Conservation (phyloP, 1,284 basidiomycete species). For the Erythrobasidium hasegawianum region DNA sequence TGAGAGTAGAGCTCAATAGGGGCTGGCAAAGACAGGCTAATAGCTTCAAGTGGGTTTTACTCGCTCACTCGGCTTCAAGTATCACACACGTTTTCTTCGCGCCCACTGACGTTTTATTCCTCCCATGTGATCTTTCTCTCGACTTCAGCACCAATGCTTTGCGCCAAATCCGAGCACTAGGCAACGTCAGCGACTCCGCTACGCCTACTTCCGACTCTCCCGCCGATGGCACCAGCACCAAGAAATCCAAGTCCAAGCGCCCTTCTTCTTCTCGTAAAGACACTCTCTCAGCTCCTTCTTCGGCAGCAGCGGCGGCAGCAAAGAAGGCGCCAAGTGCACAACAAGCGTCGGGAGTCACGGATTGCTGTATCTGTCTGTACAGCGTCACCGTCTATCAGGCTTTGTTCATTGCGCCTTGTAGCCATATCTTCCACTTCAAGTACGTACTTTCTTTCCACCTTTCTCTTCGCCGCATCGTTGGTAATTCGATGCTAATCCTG, state of each 20-base stretch:
- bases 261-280: neutral
- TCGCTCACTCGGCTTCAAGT: neutral
- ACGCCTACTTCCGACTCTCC: neutral
- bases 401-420: slow-evolving; percentile 76
- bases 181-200: slow-evolving; percentile 45
- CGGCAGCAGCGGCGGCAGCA: no score
- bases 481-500: neutral
- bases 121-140: neutral
- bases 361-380: slow-evolving; percentile 95
- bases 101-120: neutral
- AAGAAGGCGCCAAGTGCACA: neutral
- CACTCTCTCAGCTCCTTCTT: no score
- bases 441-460: slow-evolving; percentile 32
- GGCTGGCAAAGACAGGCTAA: slow-evolving; percentile 84
- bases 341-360: slow-evolving; percentile 59
- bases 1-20: slow-evolving; percentile 75
- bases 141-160: slow-evolving; percentile 68
- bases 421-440: slow-evolving; percentile 81
- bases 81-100: neutral
- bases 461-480: neutral
- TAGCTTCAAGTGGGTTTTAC: slow-evolving; percentile 80
- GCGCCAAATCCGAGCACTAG: slow-evolving; percentile 71
- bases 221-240: slow-evolving; percentile 7
- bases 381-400: slow-evolving; percentile 90
- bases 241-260: slow-evolving; percentile 15